Percentiles rank a stretch among this genome's conserved stretches.
Evolutionary conservation across 352 stramenopile genomes (phyloP).

Genomic region (Pythium chondricola): DNA sequence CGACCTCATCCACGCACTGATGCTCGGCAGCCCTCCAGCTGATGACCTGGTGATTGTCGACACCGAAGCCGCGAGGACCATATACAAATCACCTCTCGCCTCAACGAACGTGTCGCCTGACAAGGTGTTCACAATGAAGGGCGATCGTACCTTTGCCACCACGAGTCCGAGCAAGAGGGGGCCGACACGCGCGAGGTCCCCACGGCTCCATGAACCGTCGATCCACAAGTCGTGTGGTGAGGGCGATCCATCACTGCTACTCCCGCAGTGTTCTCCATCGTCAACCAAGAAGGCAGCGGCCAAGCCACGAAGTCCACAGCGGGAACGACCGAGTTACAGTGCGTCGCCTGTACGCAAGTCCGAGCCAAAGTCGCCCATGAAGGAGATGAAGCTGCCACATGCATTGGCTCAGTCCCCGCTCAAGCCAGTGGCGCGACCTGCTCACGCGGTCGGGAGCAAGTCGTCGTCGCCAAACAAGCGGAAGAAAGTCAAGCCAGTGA

Average conservation of each 20-base stretch:
- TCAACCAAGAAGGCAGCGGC: neutral
- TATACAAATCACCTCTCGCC: neutral
- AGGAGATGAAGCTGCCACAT: neutral
- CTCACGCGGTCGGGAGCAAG: too few relatives aligned
- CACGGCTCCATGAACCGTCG: too few relatives aligned
- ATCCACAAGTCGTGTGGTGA: too few relatives aligned
- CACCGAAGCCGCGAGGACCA: slow-evolving; percentile 7
- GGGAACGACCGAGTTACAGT: neutral
- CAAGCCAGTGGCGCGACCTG: neutral
- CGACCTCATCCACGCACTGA: slow-evolving; percentile 50
- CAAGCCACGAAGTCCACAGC: neutral
- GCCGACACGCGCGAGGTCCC: too few relatives aligned
- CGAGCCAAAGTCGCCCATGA: neutral
- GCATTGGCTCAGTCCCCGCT: slow-evolving; percentile 11
- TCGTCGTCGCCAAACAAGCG: slow-evolving; percentile 3
- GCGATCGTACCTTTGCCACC: slow-evolving; percentile 13
- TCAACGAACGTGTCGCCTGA: neutral
- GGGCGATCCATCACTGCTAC: neutral
- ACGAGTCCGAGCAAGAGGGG: neutral
- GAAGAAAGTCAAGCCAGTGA: slow-evolving; percentile 7
- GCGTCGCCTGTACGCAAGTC: neutral
- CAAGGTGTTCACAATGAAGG: slow-evolving; percentile 15
- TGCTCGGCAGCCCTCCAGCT: slow-evolving; percentile 28
- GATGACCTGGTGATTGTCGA: slow-evolving; percentile 33
- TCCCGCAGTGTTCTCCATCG: neutral